Base-by-base conservation (phyloP, 2,329 filamentous ascomycete species). In the Alternaria ventricosa region DNA sequence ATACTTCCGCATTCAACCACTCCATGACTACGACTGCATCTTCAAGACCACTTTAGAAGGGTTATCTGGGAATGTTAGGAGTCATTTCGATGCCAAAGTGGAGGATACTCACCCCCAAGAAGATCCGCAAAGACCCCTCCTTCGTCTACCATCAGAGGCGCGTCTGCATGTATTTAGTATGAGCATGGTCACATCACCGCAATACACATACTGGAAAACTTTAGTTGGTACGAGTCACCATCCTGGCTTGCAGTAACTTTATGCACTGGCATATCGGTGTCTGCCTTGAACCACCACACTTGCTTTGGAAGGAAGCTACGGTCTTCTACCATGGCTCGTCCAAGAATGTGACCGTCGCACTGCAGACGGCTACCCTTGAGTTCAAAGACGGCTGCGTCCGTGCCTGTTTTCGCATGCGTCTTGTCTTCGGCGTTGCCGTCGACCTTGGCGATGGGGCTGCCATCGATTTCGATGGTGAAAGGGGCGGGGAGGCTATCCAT, bases 271-370 rank as follows among this genome's bases (percentile, higher is more conserved):
- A 49, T 51, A 15, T 62, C 56, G 11, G 53, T 65, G 11, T 70
- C 68, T 4, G 54, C 58, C 55, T 71, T 72, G 68, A 68, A 73
- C 71, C 71, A 73, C 18, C 41, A 67, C 18, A 73, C 68, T 30
- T 55, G 55, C 60, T 73, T 73, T n/a, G 71, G 71, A 10, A 44
- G 28, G 27, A 69, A 60, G 60, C 68, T 71, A 18, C 71, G 67
- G 46, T 73, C 57, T 47, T 73, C 71, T 36, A 46, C 49, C 15
- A 50, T 22, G 49, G 53, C 28, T 46, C 71, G 68, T 44, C 60
- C 70, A n/a, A 72, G 66, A 36, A 70, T 56, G 61, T 65, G 69
- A 20, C 68, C 65, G 23, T 68, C 65, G 51, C 43, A 70, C 28
- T 64, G 59, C 11, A 73, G 65, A 20, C 61, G 65, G 45, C 64